phyloP scores from a whole-genome alignment of 2,329 filamentous ascomycete genomes.

The Coniosporium tulheliwenetii region DNA sequence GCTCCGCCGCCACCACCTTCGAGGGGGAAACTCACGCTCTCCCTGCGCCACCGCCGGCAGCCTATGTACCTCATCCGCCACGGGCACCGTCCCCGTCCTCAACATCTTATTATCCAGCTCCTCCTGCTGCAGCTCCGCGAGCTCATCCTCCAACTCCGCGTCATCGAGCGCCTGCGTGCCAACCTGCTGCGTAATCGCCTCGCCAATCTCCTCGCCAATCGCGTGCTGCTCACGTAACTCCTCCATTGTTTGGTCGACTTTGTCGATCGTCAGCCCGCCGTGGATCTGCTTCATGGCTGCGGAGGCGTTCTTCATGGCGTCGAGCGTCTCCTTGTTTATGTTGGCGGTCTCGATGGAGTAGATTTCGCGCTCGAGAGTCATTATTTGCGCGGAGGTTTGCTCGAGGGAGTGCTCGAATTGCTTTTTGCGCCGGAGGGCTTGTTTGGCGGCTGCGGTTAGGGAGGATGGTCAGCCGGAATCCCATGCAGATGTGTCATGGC shows the following conservation, averaged over 20 bases:
- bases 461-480: too few relatives aligned
- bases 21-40: slow-evolving; percentile 47
- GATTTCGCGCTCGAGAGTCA: slow-evolving; percentile 86
- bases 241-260: slow-evolving; percentile 93
- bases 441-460: slow-evolving; percentile 57
- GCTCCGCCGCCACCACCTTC: slow-evolving; percentile 13
- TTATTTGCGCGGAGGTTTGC: slow-evolving; percentile 78
- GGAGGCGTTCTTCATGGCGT: slow-evolving; percentile 84
- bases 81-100: slow-evolving; percentile 70
- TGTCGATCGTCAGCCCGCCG: slow-evolving; percentile 76
- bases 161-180: slow-evolving; percentile 65
- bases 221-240: slow-evolving; percentile 80
- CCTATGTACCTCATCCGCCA: slow-evolving; percentile 59
- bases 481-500: too few relatives aligned
- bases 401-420: slow-evolving; percentile 80
- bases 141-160: slow-evolving; percentile 67
- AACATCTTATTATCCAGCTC: slow-evolving; percentile 88
- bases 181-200: slow-evolving; percentile 60
- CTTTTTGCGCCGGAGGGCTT: slow-evolving; percentile 88
- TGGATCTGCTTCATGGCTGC: slow-evolving; percentile 90
- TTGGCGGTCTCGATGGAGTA: slow-evolving; percentile 96
- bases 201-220: slow-evolving; percentile 83
- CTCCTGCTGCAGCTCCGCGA: slow-evolving; percentile 81
- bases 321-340: slow-evolving; percentile 92
- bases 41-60: slow-evolving; percentile 61